Base-by-base conservation (phyloP, 768 basidiomycete genomes). In the Lentinula guzmanii region DNA sequence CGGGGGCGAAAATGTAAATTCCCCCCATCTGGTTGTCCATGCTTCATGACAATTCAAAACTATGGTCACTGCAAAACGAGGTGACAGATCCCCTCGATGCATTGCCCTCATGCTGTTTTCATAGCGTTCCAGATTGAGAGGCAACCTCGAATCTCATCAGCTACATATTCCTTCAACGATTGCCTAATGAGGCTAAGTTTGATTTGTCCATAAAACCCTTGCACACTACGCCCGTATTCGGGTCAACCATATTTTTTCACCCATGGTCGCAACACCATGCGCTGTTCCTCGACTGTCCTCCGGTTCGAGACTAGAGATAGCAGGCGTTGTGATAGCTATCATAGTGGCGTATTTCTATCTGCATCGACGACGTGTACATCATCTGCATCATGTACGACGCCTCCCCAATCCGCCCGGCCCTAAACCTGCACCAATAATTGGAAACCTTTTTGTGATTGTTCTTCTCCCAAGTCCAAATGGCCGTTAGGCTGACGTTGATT, bases 321-420 rank as follows among this genome's bases (percentile, higher is more conserved):
- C 15, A 6, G 13, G 15, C n/a, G 46, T 50, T 28, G 3, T 39
- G 15, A 34, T 60, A n/a, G 59, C 31, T 41, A 21, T 60, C 2
- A 16, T 52, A 6, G 18, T 41, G 11, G 37, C 42, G 50, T 60
- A 42, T 34, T 3, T 52, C 2, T 52, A 52, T 41, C n/a, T 63
- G 28, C 24, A 37, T 13, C 15, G 50, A 21, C 33, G 52, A 18
- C 58, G 52, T 13, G 18, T 58, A 13, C 31, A 52, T 52, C 41
- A 11, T n/a, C 8, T 35, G 9, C 62, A 65, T 5, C 66, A 69
- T 64, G 64, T 62, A 18, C 56, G 42, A 11, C 45, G 66, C 5
- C 71, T 76, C 39, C 79, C 77, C 0, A 74, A 76, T 11, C 85
- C 85, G 10, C 85, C 85, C 34, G 85, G 85, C 15, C 85, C 85